A percentile compares a stretch with the other conserved stretches of the same genome.
These are phyloP conservation scores for Combretum micranthum DNA, from an alignment of 345 rosid species.

Conservation along the genomic window DNA sequence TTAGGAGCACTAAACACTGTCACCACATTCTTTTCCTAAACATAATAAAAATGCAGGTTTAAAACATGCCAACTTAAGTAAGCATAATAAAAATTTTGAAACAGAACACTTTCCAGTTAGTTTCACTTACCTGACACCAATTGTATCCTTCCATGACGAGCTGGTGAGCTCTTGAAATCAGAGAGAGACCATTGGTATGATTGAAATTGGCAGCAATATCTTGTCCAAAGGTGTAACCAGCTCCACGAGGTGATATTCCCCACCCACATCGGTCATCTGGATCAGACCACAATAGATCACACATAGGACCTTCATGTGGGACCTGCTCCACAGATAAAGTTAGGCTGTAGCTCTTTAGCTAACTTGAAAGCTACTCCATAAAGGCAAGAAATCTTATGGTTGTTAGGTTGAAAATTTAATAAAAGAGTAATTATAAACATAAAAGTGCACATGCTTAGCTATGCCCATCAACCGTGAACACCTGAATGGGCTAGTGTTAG, in stretches of 20 bases:
- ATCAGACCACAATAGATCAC: conserved; percentile 97
- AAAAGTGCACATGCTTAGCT: too few relatives aligned
- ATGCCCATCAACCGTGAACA: too few relatives aligned
- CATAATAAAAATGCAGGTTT: too few relatives aligned
- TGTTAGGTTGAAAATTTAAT: neutral
- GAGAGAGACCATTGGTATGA: conserved; percentile 75
- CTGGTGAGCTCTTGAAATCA: conserved; percentile 94
- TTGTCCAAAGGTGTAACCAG: conserved; percentile 93
- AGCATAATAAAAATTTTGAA: too few relatives aligned
- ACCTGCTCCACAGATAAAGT: conserved; percentile 39
- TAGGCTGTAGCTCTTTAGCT: neutral
- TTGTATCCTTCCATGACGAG: conserved; percentile 96
- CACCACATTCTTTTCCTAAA: conserved; percentile 81
- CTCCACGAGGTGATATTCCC: conserved; percentile 99
- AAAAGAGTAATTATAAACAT: neutral
- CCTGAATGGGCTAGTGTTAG: too few relatives aligned
- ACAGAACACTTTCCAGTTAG: neutral
- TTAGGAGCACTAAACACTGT: conserved; percentile 96
- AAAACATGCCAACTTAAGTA: too few relatives aligned
- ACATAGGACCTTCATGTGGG: conserved; percentile 99
- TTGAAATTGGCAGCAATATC: conserved; percentile 86
- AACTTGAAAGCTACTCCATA: neutral
- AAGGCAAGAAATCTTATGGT: too few relatives aligned
- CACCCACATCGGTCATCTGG: conserved; percentile 97
- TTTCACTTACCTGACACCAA: conserved; percentile 76